Evolutionary conservation across 176 grass and related monocot genomes (phyloP).

Genomic region (Carex myosuroides): DNA sequence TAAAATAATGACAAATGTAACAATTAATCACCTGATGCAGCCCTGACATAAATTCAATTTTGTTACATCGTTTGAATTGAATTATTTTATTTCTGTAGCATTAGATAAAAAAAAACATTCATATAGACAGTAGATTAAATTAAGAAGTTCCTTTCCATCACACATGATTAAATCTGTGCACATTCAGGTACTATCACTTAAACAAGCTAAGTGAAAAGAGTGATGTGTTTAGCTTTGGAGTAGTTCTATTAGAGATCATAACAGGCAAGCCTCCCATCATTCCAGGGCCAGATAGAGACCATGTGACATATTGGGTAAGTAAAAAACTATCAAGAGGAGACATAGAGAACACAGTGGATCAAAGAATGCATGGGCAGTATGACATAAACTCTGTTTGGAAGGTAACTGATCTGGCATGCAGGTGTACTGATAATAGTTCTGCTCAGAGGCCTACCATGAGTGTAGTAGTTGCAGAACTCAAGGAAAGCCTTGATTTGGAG

Average conservation of each 20-base stretch:
- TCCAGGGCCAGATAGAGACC: background rate
- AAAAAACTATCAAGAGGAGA: constrained; percentile 33
- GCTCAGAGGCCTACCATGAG: constrained; percentile 30
- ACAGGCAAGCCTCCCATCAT: constrained; percentile 30
- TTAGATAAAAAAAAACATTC: no score
- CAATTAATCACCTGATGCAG: no score
- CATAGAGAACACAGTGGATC: constrained; percentile 32
- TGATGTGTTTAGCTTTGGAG: constrained; percentile 43
- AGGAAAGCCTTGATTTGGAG: constrained; percentile 26
- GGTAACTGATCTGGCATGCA: constrained; percentile 20
- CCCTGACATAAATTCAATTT: no score
- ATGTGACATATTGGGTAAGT: constrained; percentile 29
- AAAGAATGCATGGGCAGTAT: constrained; percentile 30
- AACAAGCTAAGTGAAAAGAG: constrained; percentile 39
- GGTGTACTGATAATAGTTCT: constrained; percentile 9
- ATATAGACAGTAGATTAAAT: no score
- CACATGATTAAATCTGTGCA: background rate
- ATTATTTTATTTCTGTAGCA: no score
- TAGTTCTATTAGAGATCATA: constrained; percentile 42
- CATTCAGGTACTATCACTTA: constrained; percentile 27
- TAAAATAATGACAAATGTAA: no score
- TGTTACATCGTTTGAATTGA: no score
- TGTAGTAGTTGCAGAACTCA: constrained; percentile 7
- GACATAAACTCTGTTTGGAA: constrained; percentile 46
- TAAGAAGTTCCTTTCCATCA: no score